phyloP scores from a whole-genome alignment of 495 filamentous ascomycete genomes.

The Hyaloscypha bicolor region DNA sequence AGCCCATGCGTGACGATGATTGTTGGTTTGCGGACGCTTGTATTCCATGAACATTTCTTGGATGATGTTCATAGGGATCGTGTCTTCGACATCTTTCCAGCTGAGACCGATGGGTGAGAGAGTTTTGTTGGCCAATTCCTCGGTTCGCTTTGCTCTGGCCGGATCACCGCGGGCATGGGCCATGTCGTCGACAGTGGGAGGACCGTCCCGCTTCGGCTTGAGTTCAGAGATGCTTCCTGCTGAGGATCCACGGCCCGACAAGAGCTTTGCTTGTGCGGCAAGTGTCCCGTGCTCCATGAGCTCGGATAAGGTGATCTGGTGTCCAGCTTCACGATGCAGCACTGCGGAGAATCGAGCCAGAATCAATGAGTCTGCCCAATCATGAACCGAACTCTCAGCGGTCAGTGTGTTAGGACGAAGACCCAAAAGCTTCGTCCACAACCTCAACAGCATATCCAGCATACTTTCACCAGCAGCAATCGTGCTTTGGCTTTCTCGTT shows the following conservation, averaged over 20 bases:
- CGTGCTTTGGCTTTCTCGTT: neutral
- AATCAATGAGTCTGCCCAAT: slow-evolving; percentile 1
- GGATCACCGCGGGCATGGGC: neutral
- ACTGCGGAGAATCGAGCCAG: neutral
- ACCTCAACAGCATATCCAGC: neutral
- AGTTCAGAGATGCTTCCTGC: neutral
- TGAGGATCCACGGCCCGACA: neutral
- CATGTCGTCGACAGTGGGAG: neutral
- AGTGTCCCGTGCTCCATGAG: neutral
- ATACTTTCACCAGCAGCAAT: neutral
- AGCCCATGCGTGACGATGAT: neutral
- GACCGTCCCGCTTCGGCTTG: neutral
- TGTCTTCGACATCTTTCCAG: slow-evolving; percentile 3
- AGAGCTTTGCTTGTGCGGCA: neutral
- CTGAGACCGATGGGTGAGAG: neutral
- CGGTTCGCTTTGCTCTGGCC: neutral
- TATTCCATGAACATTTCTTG: slow-evolving; percentile 3
- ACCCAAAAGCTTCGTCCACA: neutral
- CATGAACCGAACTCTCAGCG: neutral
- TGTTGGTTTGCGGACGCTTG: neutral
- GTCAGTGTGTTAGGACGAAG: neutral
- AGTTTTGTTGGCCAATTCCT: slow-evolving; percentile 1
- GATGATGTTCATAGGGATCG: neutral
- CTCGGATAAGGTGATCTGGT: neutral
- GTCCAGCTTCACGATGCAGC: neutral